phyloP scores from a whole-genome alignment of 331 rosid species.

The Malus hybrid region DNA sequence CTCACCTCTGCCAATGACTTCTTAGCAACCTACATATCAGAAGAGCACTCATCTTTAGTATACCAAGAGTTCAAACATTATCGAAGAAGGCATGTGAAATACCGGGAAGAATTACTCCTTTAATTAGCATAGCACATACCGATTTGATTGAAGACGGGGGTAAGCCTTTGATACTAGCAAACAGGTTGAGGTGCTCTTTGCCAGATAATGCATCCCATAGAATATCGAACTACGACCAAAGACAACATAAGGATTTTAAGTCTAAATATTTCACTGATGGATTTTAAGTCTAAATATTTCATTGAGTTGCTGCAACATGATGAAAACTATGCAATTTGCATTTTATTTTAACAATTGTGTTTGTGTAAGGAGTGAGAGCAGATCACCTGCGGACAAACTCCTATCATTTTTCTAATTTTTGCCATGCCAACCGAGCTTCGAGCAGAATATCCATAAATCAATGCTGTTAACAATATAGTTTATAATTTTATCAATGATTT shows the following conservation, averaged over 20 bases:
- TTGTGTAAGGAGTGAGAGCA: conserved; percentile 1
- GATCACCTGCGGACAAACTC: conserved; percentile 96
- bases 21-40: conserved; percentile 42
- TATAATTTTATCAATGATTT: not conserved
- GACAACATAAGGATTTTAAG: conserved; percentile 12
- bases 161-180: conserved; percentile 82
- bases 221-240: conserved; percentile 61
- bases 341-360: not conserved
- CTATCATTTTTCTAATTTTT: conserved; percentile 64
- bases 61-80: not conserved
- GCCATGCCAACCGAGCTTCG: conserved; percentile 66
- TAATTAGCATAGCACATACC: conserved; percentile 33
- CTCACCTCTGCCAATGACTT: conserved; percentile 71
- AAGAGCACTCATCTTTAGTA: not conserved
- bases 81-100: not conserved
- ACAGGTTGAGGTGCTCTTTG: conserved; percentile 78
- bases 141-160: conserved; percentile 48
- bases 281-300: not conserved
- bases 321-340: not conserved
- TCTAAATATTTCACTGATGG: not conserved
- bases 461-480: conserved; percentile 39
- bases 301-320: not conserved
- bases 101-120: not conserved
- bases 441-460: conserved; percentile 67
- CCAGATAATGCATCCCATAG: conserved; percentile 91